Percentiles rank a stretch among this genome's conserved stretches.
phyloP scores from a whole-genome alignment of 768 basidiomycete species.

The Tylopilus intermedius region DNA sequence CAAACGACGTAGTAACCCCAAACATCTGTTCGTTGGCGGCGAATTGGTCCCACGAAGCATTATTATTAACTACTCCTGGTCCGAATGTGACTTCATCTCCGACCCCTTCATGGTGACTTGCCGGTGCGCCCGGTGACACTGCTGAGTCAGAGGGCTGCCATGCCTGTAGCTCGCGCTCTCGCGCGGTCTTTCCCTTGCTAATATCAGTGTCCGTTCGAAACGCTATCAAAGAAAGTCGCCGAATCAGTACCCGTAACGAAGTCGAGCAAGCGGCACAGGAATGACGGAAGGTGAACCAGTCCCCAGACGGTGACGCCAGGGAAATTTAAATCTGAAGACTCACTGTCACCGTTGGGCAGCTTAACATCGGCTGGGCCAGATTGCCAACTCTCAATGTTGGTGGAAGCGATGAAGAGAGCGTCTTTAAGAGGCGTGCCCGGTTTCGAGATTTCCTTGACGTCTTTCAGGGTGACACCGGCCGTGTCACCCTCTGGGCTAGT shows the following conservation, averaged over 20 bases:
- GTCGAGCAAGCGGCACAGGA: not conserved
- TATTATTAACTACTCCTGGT: conserved; percentile 35
- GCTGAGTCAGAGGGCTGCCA: conserved; percentile 53
- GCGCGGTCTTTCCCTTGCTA: conserved; percentile 46
- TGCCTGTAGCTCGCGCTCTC: conserved; percentile 76
- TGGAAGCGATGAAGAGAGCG: conserved; percentile 59
- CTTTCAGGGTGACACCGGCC: conserved; percentile 67
- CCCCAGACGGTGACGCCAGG: not conserved
- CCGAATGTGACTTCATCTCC: conserved; percentile 74
- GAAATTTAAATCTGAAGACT: conserved; percentile 27
- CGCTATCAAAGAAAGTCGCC: conserved; percentile 36
- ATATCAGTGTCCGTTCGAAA: conserved; percentile 85
- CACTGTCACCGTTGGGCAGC: conserved; percentile 67
- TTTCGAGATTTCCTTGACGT: conserved; percentile 67
- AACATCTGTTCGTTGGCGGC: conserved; percentile 89
- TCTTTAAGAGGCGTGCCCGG: conserved; percentile 71
- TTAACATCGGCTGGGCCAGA: conserved; percentile 72
- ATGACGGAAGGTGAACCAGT: not conserved
- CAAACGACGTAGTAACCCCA: conserved; percentile 85
- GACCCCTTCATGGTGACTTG: conserved; percentile 25
- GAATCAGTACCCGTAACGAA: conserved; percentile 12
- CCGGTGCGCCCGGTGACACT: conserved; percentile 24
- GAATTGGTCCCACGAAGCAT: conserved; percentile 83
- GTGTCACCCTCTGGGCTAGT: conserved; percentile 63
- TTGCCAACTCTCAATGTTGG: conserved; percentile 68